Conservation (phyloP, 164 flowering plant genomes). For the Dillenia turbinata region DNA sequence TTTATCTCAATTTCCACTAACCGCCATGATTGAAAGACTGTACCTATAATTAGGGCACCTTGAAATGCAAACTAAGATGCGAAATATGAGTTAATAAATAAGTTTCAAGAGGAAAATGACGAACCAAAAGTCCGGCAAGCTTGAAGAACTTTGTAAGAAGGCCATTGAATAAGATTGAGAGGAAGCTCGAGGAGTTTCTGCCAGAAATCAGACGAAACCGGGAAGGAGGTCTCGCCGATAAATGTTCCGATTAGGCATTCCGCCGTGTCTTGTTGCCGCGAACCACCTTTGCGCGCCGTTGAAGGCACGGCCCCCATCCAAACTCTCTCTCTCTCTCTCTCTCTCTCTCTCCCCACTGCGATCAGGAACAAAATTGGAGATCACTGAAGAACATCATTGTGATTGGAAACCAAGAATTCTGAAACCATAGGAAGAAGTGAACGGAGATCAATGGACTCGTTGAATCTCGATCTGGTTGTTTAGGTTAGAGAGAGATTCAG, state of each 20-base stretch:
- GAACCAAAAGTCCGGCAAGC: conserved; percentile 76
- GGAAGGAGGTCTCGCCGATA: conserved; percentile 76
- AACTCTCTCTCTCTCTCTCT: too few species aligned
- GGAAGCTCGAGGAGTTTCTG: conserved; percentile 84
- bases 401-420: too few species aligned
- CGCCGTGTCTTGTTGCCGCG: conserved; percentile 60
- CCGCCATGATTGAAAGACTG: too few species aligned
- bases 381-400: not conserved
- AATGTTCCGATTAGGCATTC: conserved; percentile 72
- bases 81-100: too few species aligned
- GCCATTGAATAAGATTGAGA: conserved; percentile 65
- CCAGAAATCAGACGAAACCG: conserved; percentile 84
- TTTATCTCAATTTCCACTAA: too few species aligned
- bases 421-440: too few species aligned
- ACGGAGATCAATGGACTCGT: too few species aligned
- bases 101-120: too few species aligned
- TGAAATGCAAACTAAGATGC: too few species aligned
- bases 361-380: conserved; percentile 9
- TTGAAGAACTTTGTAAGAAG: conserved; percentile 46
- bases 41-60: too few species aligned
- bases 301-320: conserved; percentile 85
- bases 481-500: not conserved
- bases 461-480: too few species aligned
- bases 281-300: conserved; percentile 51
- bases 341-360: not conserved